These are phyloP conservation scores for Lactarius sp. DNA, from an alignment of 768 basidiomycete species.

Conservation along the genomic window DNA sequence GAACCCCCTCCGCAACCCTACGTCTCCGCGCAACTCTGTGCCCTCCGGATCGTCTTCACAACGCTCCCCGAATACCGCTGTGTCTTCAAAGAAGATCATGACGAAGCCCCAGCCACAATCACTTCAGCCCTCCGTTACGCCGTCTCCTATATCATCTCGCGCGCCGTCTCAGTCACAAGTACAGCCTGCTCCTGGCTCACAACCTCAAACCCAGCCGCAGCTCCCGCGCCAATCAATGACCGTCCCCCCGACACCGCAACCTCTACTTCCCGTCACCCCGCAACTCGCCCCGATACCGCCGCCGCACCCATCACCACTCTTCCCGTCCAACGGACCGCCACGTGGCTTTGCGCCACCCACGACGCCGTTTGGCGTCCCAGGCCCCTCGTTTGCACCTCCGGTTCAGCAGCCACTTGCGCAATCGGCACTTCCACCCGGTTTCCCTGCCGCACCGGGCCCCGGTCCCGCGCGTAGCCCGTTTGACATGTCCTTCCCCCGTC, in stretches of 20 bases:
- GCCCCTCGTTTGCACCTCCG: conserved; percentile 42
- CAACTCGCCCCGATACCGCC: conserved; percentile 23
- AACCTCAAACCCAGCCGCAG: conserved; percentile 30
- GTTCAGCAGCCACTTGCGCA: conserved; percentile 47
- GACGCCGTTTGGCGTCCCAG: conserved; percentile 43
- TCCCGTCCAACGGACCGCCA: conserved; percentile 39
- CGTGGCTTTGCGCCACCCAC: conserved; percentile 40
- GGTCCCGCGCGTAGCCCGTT: conserved; percentile 36
- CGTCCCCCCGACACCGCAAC: conserved; percentile 46
- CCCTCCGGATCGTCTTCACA: conserved; percentile 46
- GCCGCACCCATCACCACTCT: conserved; percentile 35
- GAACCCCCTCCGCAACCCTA: conserved; percentile 42
- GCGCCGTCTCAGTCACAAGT: conserved; percentile 37
- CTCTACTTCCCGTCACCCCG: conserved; percentile 41
- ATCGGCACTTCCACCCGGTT: conserved; percentile 51
- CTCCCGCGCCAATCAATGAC: conserved; percentile 41
- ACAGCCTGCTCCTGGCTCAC: conserved; percentile 30
- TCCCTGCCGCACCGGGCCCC: conserved; percentile 37
- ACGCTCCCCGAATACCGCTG: conserved; percentile 43
- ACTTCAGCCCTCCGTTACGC: conserved; percentile 19
- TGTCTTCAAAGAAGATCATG: conserved; percentile 56
- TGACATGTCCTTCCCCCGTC: conserved; percentile 47
- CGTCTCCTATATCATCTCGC: conserved; percentile 30
- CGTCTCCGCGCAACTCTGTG: conserved; percentile 45
- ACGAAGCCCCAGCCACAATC: conserved; percentile 38